Percentiles rank a stretch among this genome's conserved stretches.
phyloP scores from a whole-genome alignment of 2,329 filamentous ascomycete genomes.

The Calycina herbarum region DNA sequence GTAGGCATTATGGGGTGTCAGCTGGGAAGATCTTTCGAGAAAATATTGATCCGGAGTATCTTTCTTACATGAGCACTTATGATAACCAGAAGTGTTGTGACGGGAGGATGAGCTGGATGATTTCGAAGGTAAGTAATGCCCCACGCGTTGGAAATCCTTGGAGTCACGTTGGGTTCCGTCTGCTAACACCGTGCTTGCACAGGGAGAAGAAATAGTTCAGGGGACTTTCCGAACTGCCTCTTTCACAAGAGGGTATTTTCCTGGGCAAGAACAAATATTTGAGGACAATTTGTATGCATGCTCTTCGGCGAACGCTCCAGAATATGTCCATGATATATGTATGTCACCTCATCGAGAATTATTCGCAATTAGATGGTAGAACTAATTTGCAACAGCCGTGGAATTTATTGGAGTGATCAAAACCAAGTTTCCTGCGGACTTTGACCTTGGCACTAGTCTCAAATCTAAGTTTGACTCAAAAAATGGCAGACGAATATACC shows the following conservation, averaged over 20 bases:
- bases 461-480: neutral
- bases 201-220: constrained; percentile 18
- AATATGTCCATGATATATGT: neutral
- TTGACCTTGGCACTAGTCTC: constrained; percentile 4
- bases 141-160: neutral
- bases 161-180: neutral
- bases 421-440: constrained; percentile 5
- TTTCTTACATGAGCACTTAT: neutral
- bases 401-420: constrained; percentile 8
- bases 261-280: neutral
- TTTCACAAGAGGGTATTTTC: neutral
- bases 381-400: constrained; percentile 8
- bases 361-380: neutral
- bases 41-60: constrained; percentile 15
- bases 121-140: constrained; percentile 19
- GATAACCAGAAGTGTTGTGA: constrained; percentile 11
- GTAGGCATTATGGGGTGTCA: constrained; percentile 20
- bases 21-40: neutral
- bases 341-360: neutral
- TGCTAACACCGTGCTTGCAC: neutral
- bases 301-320: constrained; percentile 7
- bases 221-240: constrained; percentile 5
- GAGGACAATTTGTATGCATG: constrained; percentile 13
- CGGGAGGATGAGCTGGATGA: constrained; percentile 15
- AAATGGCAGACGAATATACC: neutral